Evolutionary conservation across 225 moss, liverwort and hornwort species (phyloP).

Genomic region (Marchantia polymorpha): DNA sequence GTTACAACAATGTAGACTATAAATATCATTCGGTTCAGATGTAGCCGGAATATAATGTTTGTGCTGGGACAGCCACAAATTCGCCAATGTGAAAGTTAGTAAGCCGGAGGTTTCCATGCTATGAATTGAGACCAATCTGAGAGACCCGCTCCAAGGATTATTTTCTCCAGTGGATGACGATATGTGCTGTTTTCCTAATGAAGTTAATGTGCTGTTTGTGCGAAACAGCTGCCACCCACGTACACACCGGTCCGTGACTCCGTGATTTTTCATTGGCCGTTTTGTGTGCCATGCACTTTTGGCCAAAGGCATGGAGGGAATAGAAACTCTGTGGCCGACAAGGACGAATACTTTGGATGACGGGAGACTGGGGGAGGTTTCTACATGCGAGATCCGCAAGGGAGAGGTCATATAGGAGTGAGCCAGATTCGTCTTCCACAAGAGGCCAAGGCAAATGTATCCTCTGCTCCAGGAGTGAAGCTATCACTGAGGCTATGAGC

Average conservation of each 20-base stretch:
- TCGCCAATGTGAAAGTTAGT: neutral
- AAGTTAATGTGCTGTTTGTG: neutral
- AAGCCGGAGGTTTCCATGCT: neutral
- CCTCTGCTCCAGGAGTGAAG: neutral
- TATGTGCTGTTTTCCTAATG: neutral
- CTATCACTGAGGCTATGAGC: neutral
- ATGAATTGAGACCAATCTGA: neutral
- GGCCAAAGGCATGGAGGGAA: neutral
- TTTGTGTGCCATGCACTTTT: conserved; percentile 5
- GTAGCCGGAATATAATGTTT: neutral
- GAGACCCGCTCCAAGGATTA: neutral
- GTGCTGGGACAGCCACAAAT: too few relatives aligned
- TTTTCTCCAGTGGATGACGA: neutral
- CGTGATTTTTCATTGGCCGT: neutral
- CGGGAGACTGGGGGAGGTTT: neutral
- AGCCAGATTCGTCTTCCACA: neutral
- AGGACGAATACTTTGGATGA: neutral
- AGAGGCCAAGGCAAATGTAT: neutral
- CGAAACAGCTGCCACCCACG: neutral
- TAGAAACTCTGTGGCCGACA: neutral
- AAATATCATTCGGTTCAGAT: neutral
- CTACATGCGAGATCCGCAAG: neutral
- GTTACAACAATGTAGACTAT: neutral
- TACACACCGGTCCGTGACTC: neutral
- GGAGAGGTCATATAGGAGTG: neutral